Evolutionary conservation across 1,139 yeast species (phyloP).

Genomic region (Saccharomyces hybrid): DNA sequence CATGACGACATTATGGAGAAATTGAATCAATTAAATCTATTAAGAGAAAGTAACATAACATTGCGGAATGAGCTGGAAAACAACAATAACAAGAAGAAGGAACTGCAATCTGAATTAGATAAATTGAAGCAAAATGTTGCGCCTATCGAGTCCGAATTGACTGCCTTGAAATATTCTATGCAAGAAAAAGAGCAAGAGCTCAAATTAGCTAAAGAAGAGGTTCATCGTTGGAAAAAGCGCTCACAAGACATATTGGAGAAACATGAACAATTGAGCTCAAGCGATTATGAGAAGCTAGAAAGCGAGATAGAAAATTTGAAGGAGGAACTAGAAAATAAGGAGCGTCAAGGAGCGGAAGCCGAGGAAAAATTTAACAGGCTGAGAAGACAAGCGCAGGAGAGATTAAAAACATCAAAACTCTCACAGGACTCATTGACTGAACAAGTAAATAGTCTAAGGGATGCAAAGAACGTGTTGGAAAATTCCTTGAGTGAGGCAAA

Average conservation of each 20-base stretch:
- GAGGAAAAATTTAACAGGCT: slow-evolving; percentile 34
- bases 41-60: slow-evolving; percentile 70
- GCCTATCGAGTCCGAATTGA: slow-evolving; percentile 13
- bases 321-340: slow-evolving; percentile 16
- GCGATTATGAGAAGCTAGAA: slow-evolving; percentile 36
- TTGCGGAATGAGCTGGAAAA: slow-evolving; percentile 49
- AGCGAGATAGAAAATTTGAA: slow-evolving; percentile 29
- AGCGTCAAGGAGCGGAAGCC: slow-evolving; percentile 28
- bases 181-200: slow-evolving; percentile 40
- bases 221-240: slow-evolving; percentile 46
- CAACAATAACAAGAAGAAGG: slow-evolving; percentile 21
- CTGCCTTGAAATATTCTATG: slow-evolving; percentile 35
- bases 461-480: slow-evolving; percentile 19
- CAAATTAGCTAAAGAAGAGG: slow-evolving; percentile 37
- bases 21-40: slow-evolving; percentile 58
- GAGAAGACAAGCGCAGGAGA: slow-evolving; percentile 33
- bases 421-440: slow-evolving; percentile 24
- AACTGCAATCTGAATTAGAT: slow-evolving; percentile 33
- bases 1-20: slow-evolving; percentile 50
- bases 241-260: slow-evolving; percentile 44
- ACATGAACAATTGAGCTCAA: slow-evolving; percentile 44
- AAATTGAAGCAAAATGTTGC: slow-evolving; percentile 29
- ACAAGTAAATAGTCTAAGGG: slow-evolving; percentile 11
- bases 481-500: slow-evolving; percentile 11
- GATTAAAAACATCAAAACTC: slow-evolving; percentile 32